These are phyloP conservation scores for Ceratocystis diversiconidia DNA, from an alignment of 2,329 filamentous ascomycete species.

Conservation along the genomic window DNA sequence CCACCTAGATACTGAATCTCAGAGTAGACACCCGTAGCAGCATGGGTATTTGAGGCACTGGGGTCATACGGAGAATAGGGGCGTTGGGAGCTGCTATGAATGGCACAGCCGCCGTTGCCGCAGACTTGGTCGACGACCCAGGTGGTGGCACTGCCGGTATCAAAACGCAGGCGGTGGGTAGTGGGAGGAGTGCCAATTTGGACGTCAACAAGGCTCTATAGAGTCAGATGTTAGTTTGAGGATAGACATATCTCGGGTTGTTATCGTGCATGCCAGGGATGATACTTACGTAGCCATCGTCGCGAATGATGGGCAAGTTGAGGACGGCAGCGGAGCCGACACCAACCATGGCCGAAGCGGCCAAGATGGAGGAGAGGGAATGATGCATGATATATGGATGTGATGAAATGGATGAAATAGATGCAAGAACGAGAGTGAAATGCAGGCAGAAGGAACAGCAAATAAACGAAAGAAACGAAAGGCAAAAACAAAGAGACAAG, in stretches of 20 bases:
- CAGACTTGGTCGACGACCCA: constrained; percentile 25
- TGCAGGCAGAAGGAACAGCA: neutral
- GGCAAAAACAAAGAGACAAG: neutral
- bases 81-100: constrained; percentile 20
- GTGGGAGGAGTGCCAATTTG: constrained; percentile 25
- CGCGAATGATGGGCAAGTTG: constrained; percentile 15
- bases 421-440: neutral
- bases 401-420: neutral
- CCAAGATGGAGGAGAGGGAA: constrained; percentile 14
- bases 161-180: constrained; percentile 24
- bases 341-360: constrained; percentile 13
- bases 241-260: neutral
- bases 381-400: neutral
- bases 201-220: constrained; percentile 17
- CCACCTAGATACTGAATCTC: constrained; percentile 26
- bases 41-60: constrained; percentile 23
- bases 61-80: constrained; percentile 21
- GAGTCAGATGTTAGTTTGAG: neutral
- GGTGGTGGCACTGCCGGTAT: constrained; percentile 26
- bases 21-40: constrained; percentile 20
- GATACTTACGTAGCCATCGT: constrained; percentile 17
- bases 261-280: neutral
- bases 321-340: constrained; percentile 12
- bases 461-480: neutral
- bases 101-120: constrained; percentile 21